These are phyloP conservation scores for Aspergillus ellipticus DNA, from an alignment of 495 filamentous ascomycete genomes.

Conservation along the genomic window DNA sequence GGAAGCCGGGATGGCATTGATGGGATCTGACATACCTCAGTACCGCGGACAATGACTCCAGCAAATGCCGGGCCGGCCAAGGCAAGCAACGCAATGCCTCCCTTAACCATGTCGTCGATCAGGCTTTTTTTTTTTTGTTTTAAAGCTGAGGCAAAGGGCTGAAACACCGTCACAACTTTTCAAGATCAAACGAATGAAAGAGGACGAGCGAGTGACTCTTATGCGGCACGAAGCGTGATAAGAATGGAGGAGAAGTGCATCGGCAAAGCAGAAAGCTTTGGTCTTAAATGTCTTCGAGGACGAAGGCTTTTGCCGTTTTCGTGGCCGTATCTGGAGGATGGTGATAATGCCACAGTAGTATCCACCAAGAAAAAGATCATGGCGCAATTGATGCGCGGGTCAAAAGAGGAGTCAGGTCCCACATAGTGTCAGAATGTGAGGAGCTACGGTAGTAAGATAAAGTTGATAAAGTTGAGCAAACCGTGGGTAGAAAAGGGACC, in stretches of 20 bases:
- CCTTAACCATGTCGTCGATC: constrained; percentile 39
- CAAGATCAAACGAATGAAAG: constrained; percentile 37
- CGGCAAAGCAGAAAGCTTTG: constrained; percentile 2
- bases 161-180: constrained; percentile 16
- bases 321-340: constrained; percentile 7
- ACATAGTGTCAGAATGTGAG: neutral
- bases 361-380: constrained; percentile 11
- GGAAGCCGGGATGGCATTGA: neutral
- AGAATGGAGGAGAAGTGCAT: constrained; percentile 13
- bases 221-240: constrained; percentile 10
- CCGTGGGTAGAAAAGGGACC: constrained; percentile 23
- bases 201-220: constrained; percentile 26
- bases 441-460: neutral
- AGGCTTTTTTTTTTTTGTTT: constrained; percentile 7
- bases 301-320: constrained; percentile 15
- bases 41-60: constrained; percentile 34
- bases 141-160: constrained; percentile 10
- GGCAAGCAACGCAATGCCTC: constrained; percentile 37
- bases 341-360: constrained; percentile 31
- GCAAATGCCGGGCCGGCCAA: constrained; percentile 41
- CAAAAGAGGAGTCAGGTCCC: constrained; percentile 16
- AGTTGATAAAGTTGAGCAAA: too few species aligned
- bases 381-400: constrained; percentile 7
- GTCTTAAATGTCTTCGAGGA: constrained; percentile 30
- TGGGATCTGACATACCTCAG: constrained; percentile 10